Base-by-base conservation (phyloP, 768 basidiomycete genomes). In the Cystofilobasidium macerans region DNA sequence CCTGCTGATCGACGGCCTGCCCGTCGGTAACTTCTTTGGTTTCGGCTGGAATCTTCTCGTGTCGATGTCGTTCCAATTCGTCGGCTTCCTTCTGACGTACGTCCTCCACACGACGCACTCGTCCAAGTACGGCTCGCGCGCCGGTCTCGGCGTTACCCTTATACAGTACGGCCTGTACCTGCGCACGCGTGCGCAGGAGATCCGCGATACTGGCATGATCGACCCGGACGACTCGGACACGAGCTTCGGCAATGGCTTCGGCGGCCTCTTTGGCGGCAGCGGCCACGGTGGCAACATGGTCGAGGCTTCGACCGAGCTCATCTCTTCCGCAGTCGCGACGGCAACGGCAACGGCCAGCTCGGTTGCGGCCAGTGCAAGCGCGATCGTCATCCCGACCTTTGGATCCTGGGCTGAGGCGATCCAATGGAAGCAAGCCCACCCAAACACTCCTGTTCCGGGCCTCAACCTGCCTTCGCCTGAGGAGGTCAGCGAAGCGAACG, bases 61-160 rank as follows among this genome's bases (percentile, higher is more conserved):
- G 65, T 93, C 90, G 9, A 87, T 87, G 78, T 90, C 92, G 78
- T 98, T 99, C 86, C 92, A 97, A 77, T 93, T 97, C 75, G 82
- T 94, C 72, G 93, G 79, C 36, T 80, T 80, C 76, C 76, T 80
- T 69, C 77, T 99, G 78, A 95, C 93, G 0, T 95, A 91, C 77
- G 85, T 97, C 71, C 84, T 98, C 2, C 77, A 77, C 69, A 80
- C 80, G 16, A 86, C 91, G 1, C 93, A 98, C 73, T 90, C 95
- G 0, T 89, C 87, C 68, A 93, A 92, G 75, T 89, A 83, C 73
- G 95, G 95, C 58, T 90, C 89, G 20, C 86, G 90, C 51, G 91
- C 90, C 0, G 94, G 94, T 35, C 83, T 99, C n/a, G 94, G 94
- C 22, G 81, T 95, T 71, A 98, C 90, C 0, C 79, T 97, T 68